Base-by-base conservation (phyloP, 345 rosid species). In the Durio zibethinus region DNA sequence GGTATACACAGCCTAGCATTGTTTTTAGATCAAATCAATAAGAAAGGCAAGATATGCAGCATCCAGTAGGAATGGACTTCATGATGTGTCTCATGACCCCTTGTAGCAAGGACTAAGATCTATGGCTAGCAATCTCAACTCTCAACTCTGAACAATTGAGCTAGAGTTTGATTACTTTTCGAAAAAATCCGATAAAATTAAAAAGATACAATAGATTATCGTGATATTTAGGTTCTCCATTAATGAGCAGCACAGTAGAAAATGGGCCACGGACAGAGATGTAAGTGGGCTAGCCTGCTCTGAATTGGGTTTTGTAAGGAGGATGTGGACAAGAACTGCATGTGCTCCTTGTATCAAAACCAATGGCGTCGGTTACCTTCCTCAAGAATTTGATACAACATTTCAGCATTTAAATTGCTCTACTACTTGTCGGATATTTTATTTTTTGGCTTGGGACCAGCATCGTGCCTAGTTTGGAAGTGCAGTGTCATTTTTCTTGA, bases 1-100 rank as follows among this genome's bases (percentile, higher is more conserved):
- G 86, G 80, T 78, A 76, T 80, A 70, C 79, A 81, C 86, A 76
- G 87, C 90, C 90, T 85, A 81, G 84, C 88, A 77, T 73, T 43
- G 20, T 29, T 15, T 47, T 7, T 1, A 75, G 57, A 78, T 78
- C 80, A 78, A 82, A 77, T 27, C 83, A 65, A 57, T 50, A 43
- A 75, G 23, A 29, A 36, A 74, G 68, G 74, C 23, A 23, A 20
- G 76, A 15, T 63, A 53, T 78, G 52, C n/a, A 11, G 14, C 33
- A 23, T 21, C 14, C 56, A 27, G 1, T 68, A 43, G 54, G 36
- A 68, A 68, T 68, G 56, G 73, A 68, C 36, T 25, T 43, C 5
- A 36, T 5, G 36, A 68, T 68, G 23, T 45, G 11, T 7, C 27
- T 35, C 45, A 25, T 45, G 47, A 7, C 47, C 47, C 43, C 4